phyloP scores from a whole-genome alignment of 1,284 basidiomycete genomes.

The Puccinia novopanici region DNA sequence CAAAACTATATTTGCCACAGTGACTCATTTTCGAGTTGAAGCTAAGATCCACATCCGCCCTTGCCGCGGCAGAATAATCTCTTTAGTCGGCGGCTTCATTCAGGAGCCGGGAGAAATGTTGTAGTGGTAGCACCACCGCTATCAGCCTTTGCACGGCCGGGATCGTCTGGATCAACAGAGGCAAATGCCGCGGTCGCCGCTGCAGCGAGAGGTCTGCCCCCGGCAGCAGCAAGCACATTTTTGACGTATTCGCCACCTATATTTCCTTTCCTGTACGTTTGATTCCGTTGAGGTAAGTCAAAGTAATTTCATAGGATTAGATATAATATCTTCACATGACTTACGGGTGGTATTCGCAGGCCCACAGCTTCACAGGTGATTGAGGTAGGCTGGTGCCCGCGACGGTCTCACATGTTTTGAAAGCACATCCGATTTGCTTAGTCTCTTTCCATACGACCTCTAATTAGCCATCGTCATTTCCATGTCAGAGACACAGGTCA shows the following conservation, averaged over 20 bases:
- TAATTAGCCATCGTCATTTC: not conserved
- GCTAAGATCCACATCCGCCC: not conserved
- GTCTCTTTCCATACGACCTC: slow-evolving; percentile 50
- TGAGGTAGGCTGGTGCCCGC: slow-evolving; percentile 39
- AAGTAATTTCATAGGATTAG: not conserved
- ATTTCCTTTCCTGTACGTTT: slow-evolving; percentile 36
- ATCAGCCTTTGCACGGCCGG: slow-evolving; percentile 10
- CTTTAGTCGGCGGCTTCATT: not conserved
- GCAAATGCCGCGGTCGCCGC: slow-evolving; percentile 15
- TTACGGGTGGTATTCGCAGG: slow-evolving; percentile 48
- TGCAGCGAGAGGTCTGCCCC: slow-evolving; percentile 16
- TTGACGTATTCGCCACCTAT: slow-evolving; percentile 35
- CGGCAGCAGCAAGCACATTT: slow-evolving; percentile 39
- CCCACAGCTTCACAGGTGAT: slow-evolving; percentile 48
- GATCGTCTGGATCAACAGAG: slow-evolving; percentile 31
- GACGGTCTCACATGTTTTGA: slow-evolving; percentile 27
- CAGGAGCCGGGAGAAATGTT: slow-evolving; percentile 19
- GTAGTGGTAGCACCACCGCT: slow-evolving; percentile 1
- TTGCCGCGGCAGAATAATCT: not conserved
- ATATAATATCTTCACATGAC: not conserved
- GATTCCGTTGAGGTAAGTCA: not conserved
- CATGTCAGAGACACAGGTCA: not conserved
- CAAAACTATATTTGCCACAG: slow-evolving; percentile 19
- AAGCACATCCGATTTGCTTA: slow-evolving; percentile 33
- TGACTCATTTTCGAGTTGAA: not conserved